Conservation (phyloP, 2,329 filamentous ascomycete species). For the Cytospora schulzeri region DNA sequence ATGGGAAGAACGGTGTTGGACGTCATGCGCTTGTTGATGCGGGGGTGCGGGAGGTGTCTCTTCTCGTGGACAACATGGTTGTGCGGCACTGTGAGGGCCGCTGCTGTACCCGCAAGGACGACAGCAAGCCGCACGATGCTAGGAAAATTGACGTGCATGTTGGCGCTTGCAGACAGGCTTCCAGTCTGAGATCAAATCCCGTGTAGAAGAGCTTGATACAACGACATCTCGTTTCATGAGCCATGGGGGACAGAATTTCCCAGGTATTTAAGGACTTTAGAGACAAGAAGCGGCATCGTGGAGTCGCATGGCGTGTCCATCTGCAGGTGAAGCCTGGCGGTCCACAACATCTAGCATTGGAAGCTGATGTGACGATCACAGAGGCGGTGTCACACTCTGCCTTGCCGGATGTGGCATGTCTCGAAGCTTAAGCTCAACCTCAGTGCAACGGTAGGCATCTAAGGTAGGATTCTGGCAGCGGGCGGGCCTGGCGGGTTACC, state of each 20-base stretch:
- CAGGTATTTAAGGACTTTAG: neutral
- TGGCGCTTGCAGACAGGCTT: neutral
- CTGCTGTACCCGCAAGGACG: slow-evolving; percentile 5
- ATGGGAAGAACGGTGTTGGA: slow-evolving; percentile 12
- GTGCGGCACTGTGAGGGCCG: slow-evolving; percentile 14
- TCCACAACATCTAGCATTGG: neutral
- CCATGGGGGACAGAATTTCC: neutral
- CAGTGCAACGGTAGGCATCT: neutral
- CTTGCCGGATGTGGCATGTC: neutral
- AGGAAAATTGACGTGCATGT: slow-evolving; percentile 10
- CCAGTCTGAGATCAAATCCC: neutral
- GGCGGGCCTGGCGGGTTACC: neutral
- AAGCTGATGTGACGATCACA: neutral
- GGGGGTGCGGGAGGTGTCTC: slow-evolving; percentile 16
- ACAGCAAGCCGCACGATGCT: slow-evolving; percentile 13
- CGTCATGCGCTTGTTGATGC: slow-evolving; percentile 18
- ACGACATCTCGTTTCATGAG: neutral
- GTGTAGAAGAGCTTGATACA: neutral
- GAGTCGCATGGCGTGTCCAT: neutral
- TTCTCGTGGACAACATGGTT: slow-evolving; percentile 21
- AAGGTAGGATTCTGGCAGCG: neutral
- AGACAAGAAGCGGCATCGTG: neutral
- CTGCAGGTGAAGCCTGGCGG: neutral
- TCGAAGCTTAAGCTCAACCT: neutral
- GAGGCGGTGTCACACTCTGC: neutral